phyloP scores from a whole-genome alignment of 2,329 filamentous ascomycete species.

The Aspergillus aculeatinus region DNA sequence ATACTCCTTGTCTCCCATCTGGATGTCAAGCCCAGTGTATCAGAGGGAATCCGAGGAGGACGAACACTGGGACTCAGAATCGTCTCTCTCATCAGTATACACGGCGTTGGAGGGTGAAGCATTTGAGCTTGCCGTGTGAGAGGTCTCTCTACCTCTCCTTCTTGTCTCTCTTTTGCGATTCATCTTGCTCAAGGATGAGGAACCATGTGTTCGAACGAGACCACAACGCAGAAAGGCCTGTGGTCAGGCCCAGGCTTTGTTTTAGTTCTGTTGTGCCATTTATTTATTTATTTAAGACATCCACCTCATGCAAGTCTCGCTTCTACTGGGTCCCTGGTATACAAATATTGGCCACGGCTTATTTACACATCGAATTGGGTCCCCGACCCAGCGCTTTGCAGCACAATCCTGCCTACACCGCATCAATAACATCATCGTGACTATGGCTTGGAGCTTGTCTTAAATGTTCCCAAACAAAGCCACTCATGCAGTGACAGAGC shows the following conservation, averaged over 20 bases:
- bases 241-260: neutral
- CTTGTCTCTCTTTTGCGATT: neutral
- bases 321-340: neutral
- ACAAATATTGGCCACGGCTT: too few relatives aligned
- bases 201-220: neutral
- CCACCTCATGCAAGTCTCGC: neutral
- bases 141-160: neutral
- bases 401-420: neutral
- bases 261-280: neutral
- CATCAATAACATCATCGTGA: neutral
- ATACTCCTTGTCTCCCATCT: neutral
- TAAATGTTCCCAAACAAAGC: neutral
- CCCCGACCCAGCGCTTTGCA: neutral
- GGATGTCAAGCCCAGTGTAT: neutral
- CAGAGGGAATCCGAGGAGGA: neutral
- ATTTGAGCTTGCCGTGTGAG: slow-evolving; percentile 7
- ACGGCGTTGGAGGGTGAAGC: slow-evolving; percentile 24
- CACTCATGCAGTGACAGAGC: neutral
- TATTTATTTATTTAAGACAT: neutral
- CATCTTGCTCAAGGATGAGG: neutral
- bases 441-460: neutral
- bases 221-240: neutral
- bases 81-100: slow-evolving; percentile 26
- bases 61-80: slow-evolving; percentile 18
- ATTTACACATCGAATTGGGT: neutral